These are phyloP conservation scores for Epichloe baconii DNA, from an alignment of 2,329 filamentous ascomycete species.

Conservation along the genomic window DNA sequence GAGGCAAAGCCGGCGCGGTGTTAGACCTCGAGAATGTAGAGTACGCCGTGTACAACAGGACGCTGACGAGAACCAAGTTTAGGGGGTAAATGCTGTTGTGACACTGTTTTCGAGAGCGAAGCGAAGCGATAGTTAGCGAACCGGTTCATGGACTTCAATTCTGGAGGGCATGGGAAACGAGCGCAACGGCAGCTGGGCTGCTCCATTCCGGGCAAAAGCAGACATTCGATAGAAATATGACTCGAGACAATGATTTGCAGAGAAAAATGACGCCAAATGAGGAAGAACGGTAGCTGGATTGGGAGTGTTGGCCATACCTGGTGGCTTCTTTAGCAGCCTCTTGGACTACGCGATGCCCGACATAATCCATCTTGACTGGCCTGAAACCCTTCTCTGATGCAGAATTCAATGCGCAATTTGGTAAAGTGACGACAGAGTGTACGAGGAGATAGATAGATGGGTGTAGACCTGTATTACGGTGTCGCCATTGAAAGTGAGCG, in stretches of 20 bases:
- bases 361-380: slow-evolving; percentile 37
- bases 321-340: slow-evolving; percentile 33
- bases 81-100: slow-evolving; percentile 41
- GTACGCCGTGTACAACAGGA: slow-evolving; percentile 47
- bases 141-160: too few species aligned
- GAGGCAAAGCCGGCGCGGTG: slow-evolving; percentile 32
- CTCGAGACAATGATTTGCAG: too few species aligned
- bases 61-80: slow-evolving; percentile 45
- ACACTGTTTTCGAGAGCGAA: not conserved
- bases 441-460: not conserved
- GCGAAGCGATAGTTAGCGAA: not conserved
- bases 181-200: too few species aligned
- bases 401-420: not conserved
- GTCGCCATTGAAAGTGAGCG: too few species aligned
- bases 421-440: not conserved
- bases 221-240: too few species aligned
- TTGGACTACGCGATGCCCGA: slow-evolving; percentile 41
- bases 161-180: too few species aligned
- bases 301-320: slow-evolving; percentile 15
- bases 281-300: too few species aligned
- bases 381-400: not conserved
- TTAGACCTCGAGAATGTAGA: slow-evolving; percentile 35
- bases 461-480: too few species aligned
- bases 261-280: too few species aligned
- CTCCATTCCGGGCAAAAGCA: too few species aligned